Conservation (phyloP, 106 monocot species). For the Narthecium ossifragum region DNA sequence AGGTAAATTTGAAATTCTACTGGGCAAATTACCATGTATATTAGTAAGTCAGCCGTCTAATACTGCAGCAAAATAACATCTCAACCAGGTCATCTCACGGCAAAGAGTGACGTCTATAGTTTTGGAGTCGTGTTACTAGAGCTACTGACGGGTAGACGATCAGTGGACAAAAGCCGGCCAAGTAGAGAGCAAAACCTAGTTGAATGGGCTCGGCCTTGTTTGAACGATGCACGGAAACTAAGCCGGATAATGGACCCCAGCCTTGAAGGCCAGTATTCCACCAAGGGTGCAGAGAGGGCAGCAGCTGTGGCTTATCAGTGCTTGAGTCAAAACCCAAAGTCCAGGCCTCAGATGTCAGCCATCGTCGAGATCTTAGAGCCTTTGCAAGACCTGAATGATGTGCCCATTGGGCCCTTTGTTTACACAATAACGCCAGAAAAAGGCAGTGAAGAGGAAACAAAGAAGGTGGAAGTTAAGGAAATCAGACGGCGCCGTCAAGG, state of each 20-base stretch:
- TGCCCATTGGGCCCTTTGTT: conserved; percentile 24
- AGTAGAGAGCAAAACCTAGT: conserved; percentile 61
- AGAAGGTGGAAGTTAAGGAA: neutral
- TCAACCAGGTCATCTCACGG: conserved; percentile 53
- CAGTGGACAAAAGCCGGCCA: conserved; percentile 37
- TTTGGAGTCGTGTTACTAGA: conserved; percentile 79
- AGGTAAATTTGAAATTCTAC: conserved; percentile 28
- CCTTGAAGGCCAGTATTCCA: conserved; percentile 55
- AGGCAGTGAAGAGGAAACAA: neutral
- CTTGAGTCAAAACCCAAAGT: conserved; percentile 46
- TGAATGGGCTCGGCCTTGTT: conserved; percentile 49
- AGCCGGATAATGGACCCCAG: conserved; percentile 48
- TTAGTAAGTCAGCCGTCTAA: too few species aligned
- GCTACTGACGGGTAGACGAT: conserved; percentile 47
- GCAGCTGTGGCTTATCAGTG: conserved; percentile 48
- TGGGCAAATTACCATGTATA: neutral
- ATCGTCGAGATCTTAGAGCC: conserved; percentile 51
- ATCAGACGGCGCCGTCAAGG: neutral
- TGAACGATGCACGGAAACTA: conserved; percentile 38
- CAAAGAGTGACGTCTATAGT: conserved; percentile 76
- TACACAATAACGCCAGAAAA: conserved; percentile 10
- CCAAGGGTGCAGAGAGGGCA: conserved; percentile 41
- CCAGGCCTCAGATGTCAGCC: conserved; percentile 50
- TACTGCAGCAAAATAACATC: neutral
- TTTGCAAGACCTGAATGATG: conserved; percentile 26